Base-by-base conservation (phyloP, 2,329 filamentous ascomycete genomes). In the Didymella lethalis region DNA sequence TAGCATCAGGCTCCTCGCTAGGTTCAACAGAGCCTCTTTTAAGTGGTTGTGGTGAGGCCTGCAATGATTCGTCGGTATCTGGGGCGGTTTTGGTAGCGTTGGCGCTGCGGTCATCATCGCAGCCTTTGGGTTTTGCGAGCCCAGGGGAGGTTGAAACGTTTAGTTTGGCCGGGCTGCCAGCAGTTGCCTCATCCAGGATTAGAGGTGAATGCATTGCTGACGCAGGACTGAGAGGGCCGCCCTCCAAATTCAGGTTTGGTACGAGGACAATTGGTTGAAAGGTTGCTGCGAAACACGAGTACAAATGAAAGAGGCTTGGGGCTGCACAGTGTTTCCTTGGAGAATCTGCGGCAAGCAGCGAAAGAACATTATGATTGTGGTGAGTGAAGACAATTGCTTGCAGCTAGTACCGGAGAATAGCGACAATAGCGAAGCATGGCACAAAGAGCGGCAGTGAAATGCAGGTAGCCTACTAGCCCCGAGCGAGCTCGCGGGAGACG, bases 381-480 rank as follows among this genome's bases (percentile, higher is more conserved):
- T 26, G 14, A 36, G 38, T 18, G 23, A 18, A 47, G 28, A 23
- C 29, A 20, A 40, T 6, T 31, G 25, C 18, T 45, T 32, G 38
- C 25, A 20, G 28, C 11, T 45, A 8, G 14, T 48, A 25, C 31
- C 20, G 18, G 29, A 28, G 7, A 7, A 11, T 12, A 34, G 40
- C 46, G 20, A 47, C 47, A 59, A 47, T 12, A 7, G 28, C 23
- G 25, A 34, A 2, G 50, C 40, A 32, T 32, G 31, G 20, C 45
- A 41, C 18, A 34, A 34, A 34, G 36, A 48, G 29, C 36, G 31
- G 38, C 12, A n/a, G 50, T 54, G 50, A 49, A 49, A 44, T 32
- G 54, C 25, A 47, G 31, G 26, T 41, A 18, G 45, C 18, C 18
- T 18, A 18, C 18, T 18, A 18, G 18, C 11, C 20, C 36, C 18